Conservation (phyloP, 1,284 basidiomycete genomes). For the Sanguinoderma infundibulare region DNA sequence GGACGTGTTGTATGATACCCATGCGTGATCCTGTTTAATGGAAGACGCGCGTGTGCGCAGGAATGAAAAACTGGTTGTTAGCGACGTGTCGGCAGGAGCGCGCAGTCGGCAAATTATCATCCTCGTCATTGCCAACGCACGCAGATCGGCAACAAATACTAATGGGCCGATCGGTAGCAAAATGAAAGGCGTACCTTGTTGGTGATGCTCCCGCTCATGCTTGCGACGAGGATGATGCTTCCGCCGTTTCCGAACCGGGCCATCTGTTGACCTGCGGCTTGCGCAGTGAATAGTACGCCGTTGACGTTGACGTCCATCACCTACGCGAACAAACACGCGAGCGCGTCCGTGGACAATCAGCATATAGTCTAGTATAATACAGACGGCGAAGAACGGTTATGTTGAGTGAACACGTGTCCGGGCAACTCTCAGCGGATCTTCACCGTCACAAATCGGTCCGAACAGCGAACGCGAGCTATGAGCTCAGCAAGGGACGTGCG, state of each 20-base stretch:
- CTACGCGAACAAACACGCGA: conserved; percentile 35
- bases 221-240: conserved; percentile 84
- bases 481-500: background rate
- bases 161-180: background rate
- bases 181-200: conserved; percentile 59
- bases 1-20: conserved; percentile 82
- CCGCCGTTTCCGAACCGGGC: conserved; percentile 69
- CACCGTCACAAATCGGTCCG: background rate
- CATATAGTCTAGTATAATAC: no score
- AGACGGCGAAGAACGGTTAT: background rate
- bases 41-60: background rate
- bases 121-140: background rate
- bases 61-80: background rate
- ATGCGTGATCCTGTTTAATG: conserved; percentile 61
- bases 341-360: conserved; percentile 1
- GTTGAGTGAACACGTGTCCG: background rate
- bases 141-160: background rate
- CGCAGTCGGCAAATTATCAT: background rate
- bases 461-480: background rate
- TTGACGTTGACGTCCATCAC: conserved; percentile 79
- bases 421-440: background rate
- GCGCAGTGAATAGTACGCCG: conserved; percentile 80
- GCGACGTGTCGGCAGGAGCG: background rate
- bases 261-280: conserved; percentile 82
- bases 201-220: conserved; percentile 86